Evolutionary conservation across 805 yeast genomes (phyloP), one percentile per base, ranked within the genome.

Genomic region (Blastobotrys attinorum): DNA sequence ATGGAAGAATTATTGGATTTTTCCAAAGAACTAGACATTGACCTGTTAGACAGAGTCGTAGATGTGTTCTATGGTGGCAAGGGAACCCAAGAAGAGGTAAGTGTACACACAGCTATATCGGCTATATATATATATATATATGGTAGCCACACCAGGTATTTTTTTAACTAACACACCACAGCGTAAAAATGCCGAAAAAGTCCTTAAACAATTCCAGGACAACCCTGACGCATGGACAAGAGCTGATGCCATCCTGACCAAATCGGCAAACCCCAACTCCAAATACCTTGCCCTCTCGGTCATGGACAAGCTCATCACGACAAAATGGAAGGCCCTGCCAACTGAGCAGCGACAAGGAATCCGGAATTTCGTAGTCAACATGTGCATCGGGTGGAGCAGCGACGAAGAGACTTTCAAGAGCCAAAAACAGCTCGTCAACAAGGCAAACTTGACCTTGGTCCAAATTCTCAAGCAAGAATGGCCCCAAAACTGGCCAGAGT

Each of bases 401-500:
- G 85, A 85, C 60, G 94, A 86, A 47, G 67, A 71, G 7, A 71
- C 76, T 25, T 87, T 89, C 59, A 73, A 72, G 40, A 65, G 74
- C 34, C 87, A 87, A 59, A 81, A 81, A 57, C 80, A 96, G 17
- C 72, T 92, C 58, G 86, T 92, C 59, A 86, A 83, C 69, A 92
- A 92, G 64, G 88, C 89, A 56, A 96, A 92, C 66, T 73, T 92
- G 58, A 90, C 97, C 13, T 71, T 92, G 57, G 98, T 92, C 31
- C 94, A 89, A 59, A 81, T 92, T 42, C 76, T 92, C 58, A 92
- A 92, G 59, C 97, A 92, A 66, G 99, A 92, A 62, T 92, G 99
- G 99, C 99, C 99, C 27, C 86, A 81, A 55, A 84, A 89, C 62
- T 92, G 99, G 99, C 97, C 97, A 16, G 84, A 82, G 56, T 92